Base-by-base conservation (phyloP, 371 early-diverging fungal species). In the Mucor velutinosus region DNA sequence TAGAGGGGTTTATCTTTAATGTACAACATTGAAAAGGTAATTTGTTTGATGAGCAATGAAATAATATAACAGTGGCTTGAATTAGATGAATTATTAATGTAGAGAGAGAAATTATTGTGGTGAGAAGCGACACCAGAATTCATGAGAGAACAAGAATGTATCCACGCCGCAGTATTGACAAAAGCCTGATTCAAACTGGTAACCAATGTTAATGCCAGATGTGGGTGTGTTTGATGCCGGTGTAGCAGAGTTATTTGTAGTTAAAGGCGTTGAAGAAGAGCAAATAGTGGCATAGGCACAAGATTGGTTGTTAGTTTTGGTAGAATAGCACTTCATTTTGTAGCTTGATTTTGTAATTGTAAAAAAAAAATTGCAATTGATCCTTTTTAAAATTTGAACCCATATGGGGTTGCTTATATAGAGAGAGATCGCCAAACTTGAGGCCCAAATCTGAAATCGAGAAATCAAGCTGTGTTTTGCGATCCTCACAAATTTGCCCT, bases 121-220 rank as follows among this genome's bases (percentile, higher is more conserved):
- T n/a, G 23, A 47, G 3, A 61, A 47, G 14, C 29, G 25, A 35
- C 43, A 35, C 35, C 56, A 39, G n/a, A 66, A 58, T 19, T 30
- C 35, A 33, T 30, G 29, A 37, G 56, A 58, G 45, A 69, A 69
- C n/a, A 64, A 12, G 25, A 64, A 56, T 4, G 57, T 29, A 25
- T 69, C 69, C 29, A 69, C 59, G 30, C 69, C 69, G 63, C 69
- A 69, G 30, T 51, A 63, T 58, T 69, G 59, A 14, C 69, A 69
- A 19, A 69, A 69, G 23, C 29, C 41, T 10, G 59, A 53, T 30
- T 58, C 59, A 47, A 58, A 45, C 30, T 49, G 51, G 30, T 30
- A 59, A 3, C 23, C 37, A 8, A 23, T 15, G 25, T 59, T 59
- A 1, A 29, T 15, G 6, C 14, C 17, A 15, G 23, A 35, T 37